phyloP scores from a whole-genome alignment of 2,329 filamentous ascomycete genomes.

The Talaromyces sp. region DNA sequence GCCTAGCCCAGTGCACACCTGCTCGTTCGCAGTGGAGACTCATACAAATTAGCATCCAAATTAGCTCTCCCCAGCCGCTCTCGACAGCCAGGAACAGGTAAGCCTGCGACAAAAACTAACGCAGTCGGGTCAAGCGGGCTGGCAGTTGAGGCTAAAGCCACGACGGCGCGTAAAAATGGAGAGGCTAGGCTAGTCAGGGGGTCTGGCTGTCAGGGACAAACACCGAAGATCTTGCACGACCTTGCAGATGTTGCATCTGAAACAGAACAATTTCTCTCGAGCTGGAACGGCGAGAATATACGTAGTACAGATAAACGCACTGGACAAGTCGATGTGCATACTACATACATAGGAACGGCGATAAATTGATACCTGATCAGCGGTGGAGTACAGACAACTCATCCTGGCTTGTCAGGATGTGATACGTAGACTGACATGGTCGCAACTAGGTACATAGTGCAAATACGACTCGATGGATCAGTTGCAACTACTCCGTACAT shows the following conservation, averaged over 20 bases:
- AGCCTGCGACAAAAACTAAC: constrained; percentile 7
- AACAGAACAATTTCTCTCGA: neutral
- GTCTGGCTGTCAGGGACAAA: neutral
- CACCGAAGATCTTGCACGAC: neutral
- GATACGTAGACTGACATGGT: neutral
- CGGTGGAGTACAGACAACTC: neutral
- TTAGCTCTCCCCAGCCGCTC: constrained; percentile 1
- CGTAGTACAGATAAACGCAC: neutral
- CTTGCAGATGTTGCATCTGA: neutral
- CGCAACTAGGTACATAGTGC: neutral
- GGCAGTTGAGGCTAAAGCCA: constrained; percentile 2
- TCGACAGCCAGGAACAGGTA: constrained; percentile 6
- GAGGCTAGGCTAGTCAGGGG: constrained; percentile 3
- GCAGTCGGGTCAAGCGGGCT: constrained; percentile 13
- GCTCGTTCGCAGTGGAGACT: neutral
- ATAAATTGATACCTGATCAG: neutral
- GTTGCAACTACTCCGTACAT: neutral
- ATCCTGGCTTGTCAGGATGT: neutral
- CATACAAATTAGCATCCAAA: neutral
- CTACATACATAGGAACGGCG: neutral
- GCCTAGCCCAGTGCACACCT: neutral
- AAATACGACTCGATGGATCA: neutral
- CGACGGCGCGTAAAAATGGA: neutral
- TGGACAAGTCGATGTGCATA: neutral
- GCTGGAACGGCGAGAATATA: neutral